Base-by-base conservation (phyloP, 306 rosid genomes). In the Senna siamea region DNA sequence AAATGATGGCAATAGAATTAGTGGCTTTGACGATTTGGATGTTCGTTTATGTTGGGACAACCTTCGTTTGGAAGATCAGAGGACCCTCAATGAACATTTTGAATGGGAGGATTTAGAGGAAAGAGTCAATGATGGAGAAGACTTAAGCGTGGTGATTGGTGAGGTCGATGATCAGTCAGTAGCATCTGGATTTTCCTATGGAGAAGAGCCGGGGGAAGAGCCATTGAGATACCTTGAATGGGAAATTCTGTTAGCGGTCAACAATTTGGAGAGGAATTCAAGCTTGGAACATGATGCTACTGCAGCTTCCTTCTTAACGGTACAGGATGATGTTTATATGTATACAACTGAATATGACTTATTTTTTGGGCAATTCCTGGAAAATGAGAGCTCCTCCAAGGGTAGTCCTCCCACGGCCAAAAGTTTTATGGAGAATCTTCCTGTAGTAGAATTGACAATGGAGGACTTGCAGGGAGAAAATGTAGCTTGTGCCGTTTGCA, bases 361-460 rank as follows among this genome's bases (percentile, higher is more conserved):
- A 60, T 79, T 86, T 18, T 88, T 92, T 0, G 92, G 89, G 60
- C 89, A 88, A 68, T 84, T 92, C 30, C 78, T 90, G 41, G 96
- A 90, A 71, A 92, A 83, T 66, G 95, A 87, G 58, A 78, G 28
- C 72, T 81, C 75, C 37, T 71, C 77, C 66, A 90, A 88, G 82
- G 96, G 93, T 13, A 85, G 92, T 35, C 97, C 98, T 44, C 98
- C 98, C 0, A 89, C 98, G 0, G 87, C 97, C 0, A 82, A 80
- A 53, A 71, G 81, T 32, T 85, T 77, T 1, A 87, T 93, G 70
- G 91, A 93, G 77, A 87, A 71, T 73, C 97, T 93, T 43, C 98
- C 92, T 1, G 44, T 86, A 43, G 96, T 93, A 58, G 87, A 85
- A 75, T 56, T 90, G 56, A 81, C 90, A 0, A 54, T 23, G 81